These are phyloP conservation scores for Wickerhamiella shivajii DNA, from an alignment of 805 yeast genomes.

Conservation along the genomic window DNA sequence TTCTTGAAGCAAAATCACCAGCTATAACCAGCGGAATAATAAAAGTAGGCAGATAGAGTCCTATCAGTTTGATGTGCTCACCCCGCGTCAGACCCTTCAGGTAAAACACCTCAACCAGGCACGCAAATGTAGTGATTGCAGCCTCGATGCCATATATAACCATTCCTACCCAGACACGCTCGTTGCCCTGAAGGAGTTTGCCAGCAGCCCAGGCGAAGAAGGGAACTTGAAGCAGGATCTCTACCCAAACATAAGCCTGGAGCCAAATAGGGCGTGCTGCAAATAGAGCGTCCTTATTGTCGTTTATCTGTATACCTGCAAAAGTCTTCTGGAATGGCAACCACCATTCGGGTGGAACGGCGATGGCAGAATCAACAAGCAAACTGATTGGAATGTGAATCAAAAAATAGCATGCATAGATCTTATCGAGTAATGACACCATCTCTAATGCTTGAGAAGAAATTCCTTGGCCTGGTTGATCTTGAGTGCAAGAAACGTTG, in stretches of 20 bases:
- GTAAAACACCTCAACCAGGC: constrained; percentile 29
- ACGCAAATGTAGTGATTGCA: constrained; percentile 58
- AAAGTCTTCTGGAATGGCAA: constrained; percentile 35
- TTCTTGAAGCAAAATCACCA: constrained; percentile 33
- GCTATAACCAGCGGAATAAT: constrained; percentile 46
- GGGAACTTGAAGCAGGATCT: constrained; percentile 66
- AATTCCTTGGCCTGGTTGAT: constrained; percentile 54
- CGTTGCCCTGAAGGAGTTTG: constrained; percentile 24
- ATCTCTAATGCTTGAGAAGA: no score
- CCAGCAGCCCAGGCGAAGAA: constrained; percentile 39
- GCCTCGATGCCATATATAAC: constrained; percentile 74
- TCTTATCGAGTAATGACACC: constrained; percentile 14
- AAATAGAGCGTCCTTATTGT: constrained; percentile 61
- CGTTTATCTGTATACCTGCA: constrained; percentile 42
- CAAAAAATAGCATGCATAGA: constrained; percentile 26
- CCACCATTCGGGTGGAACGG: constrained; percentile 40
- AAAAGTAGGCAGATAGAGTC: constrained; percentile 56
- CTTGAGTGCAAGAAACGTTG: constrained; percentile 76
- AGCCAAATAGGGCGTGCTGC: constrained; percentile 57
- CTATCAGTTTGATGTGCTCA: constrained; percentile 33
- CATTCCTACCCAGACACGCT: constrained; percentile 29
- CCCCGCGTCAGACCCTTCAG: constrained; percentile 25
- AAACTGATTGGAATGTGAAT: constrained; percentile 66
- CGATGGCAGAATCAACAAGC: constrained; percentile 58
- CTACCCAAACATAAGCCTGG: constrained; percentile 52